Conservation (phyloP, 225 moss, liverwort and hornwort genomes). For the Sphagnum tenellum region DNA sequence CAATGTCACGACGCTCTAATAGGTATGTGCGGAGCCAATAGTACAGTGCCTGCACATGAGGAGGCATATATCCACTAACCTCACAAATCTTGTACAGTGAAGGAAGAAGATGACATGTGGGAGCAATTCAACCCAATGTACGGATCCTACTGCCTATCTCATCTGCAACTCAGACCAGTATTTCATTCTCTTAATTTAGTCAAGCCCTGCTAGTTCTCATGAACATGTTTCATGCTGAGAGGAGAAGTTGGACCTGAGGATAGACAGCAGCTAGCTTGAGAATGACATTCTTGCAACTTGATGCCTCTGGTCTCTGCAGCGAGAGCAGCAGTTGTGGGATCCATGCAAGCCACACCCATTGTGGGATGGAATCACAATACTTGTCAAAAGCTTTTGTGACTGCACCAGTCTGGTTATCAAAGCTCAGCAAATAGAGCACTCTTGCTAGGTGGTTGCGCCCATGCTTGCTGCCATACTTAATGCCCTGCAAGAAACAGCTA, state of each 20-base stretch:
- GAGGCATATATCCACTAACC: too few species aligned
- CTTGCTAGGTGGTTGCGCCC: constrained; percentile 95
- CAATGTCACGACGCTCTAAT: constrained; percentile 95
- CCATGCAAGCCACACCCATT: constrained; percentile 99
- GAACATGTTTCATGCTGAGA: too few species aligned
- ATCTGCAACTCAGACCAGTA: too few species aligned
- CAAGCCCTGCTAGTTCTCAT: too few species aligned
- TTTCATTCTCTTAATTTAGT: too few species aligned
- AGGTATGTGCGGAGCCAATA: constrained; percentile 98
- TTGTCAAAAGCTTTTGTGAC: constrained; percentile 98
- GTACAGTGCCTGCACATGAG: constrained; percentile 67
- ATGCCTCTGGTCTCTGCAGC: constrained; percentile 89
- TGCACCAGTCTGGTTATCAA: constrained; percentile 93
- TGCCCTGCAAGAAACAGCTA: constrained; percentile 96
- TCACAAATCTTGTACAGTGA: too few species aligned
- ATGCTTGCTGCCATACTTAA: constrained; percentile 94
- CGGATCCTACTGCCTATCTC: too few species aligned
- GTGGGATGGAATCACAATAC: constrained; percentile 82
- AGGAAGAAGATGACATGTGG: too few species aligned
- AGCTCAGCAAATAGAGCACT: constrained; percentile 91
- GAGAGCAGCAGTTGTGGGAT: constrained; percentile 95
- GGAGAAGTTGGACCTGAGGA: constrained; percentile 55
- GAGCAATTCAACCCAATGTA: too few species aligned
- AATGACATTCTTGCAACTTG: constrained; percentile 93
- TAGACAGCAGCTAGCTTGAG: constrained; percentile 89